Conservation (phyloP, 2,329 filamentous ascomycete species). For the Didymella arachidicola region DNA sequence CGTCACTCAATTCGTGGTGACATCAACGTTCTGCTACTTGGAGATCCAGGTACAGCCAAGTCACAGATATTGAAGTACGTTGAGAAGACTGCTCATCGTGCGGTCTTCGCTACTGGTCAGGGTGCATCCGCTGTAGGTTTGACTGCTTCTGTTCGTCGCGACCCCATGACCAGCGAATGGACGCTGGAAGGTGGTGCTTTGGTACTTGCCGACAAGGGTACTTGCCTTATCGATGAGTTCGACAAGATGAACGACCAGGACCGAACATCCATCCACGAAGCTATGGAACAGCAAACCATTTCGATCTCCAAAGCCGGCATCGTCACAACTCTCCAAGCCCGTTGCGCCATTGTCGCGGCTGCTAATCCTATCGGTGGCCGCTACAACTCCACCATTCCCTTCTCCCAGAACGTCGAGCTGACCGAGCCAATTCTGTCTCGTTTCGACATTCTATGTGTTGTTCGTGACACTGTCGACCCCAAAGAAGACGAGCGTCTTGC, state of each 20-base stretch:
- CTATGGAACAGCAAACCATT: conserved; percentile 99
- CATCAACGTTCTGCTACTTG: conserved; percentile 95
- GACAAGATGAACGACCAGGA: conserved; percentile 99
- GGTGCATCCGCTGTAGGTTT: conserved; percentile 97
- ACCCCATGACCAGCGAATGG: conserved; percentile 96
- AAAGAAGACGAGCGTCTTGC: conserved; percentile 91
- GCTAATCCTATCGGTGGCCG: conserved; percentile 96
- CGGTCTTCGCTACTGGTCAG: conserved; percentile 97
- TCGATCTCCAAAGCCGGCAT: conserved; percentile 99
- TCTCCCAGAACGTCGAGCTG: conserved; percentile 94
- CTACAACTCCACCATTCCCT: conserved; percentile 95
- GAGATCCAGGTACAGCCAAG: conserved; percentile 97
- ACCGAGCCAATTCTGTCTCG: conserved; percentile 97
- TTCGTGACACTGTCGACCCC: conserved; percentile 93
- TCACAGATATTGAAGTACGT: conserved; percentile 98
- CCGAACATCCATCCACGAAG: conserved; percentile 97
- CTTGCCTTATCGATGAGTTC: conserved; percentile 97
- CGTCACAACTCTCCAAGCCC: conserved; percentile 93
- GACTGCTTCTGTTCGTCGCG: conserved; percentile 92
- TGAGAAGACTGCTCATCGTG: conserved; percentile 95
- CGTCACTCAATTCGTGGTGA: conserved; percentile 92
- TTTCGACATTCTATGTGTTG: conserved; percentile 97
- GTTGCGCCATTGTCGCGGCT: conserved; percentile 94
- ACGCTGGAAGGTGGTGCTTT: conserved; percentile 95
- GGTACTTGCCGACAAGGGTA: conserved; percentile 92